phyloP scores from a whole-genome alignment of 345 rosid species.

The Triadica sebifera region DNA sequence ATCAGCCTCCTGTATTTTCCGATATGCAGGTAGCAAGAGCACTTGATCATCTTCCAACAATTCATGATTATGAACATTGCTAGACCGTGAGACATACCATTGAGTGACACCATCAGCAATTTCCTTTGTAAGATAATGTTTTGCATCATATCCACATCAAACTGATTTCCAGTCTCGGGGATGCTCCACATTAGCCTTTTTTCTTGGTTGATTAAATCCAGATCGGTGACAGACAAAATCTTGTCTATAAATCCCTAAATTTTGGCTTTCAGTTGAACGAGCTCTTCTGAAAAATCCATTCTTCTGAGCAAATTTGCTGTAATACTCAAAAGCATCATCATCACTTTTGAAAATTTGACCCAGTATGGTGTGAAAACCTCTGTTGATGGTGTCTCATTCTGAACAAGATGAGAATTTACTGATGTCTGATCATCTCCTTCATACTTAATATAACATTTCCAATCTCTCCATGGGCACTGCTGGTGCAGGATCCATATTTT shows the following conservation, averaged over 20 bases:
- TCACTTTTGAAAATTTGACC: conserved; percentile 82
- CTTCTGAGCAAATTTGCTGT: conserved; percentile 76
- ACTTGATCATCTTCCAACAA: conserved; percentile 93
- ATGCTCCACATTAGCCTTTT: conserved; percentile 85
- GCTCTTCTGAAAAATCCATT: conserved; percentile 89
- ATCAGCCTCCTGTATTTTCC: conserved; percentile 84
- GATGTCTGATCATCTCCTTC: conserved; percentile 67
- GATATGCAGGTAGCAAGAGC: conserved; percentile 83
- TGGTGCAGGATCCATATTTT: conserved; percentile 87
- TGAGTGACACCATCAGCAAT: conserved; percentile 56
- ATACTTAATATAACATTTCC: conserved; percentile 73
- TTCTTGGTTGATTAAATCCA: conserved; percentile 88
- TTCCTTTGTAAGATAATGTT: conserved; percentile 78
- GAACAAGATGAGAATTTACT: conserved; percentile 41
- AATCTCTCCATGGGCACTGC: conserved; percentile 93
- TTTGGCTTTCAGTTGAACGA: conserved; percentile 82
- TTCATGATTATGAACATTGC: conserved; percentile 94
- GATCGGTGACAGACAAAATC: conserved; percentile 97
- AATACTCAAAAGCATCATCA: conserved; percentile 82
- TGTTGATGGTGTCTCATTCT: conserved; percentile 44
- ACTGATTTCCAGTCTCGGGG: conserved; percentile 92
- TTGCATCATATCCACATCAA: conserved; percentile 92
- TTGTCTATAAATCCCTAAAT: conserved; percentile 76
- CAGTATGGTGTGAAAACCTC: conserved; percentile 72
- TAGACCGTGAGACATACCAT: conserved; percentile 89